Conservation (phyloP, 495 filamentous ascomycete genomes). For the Aspergillus asperescens region DNA sequence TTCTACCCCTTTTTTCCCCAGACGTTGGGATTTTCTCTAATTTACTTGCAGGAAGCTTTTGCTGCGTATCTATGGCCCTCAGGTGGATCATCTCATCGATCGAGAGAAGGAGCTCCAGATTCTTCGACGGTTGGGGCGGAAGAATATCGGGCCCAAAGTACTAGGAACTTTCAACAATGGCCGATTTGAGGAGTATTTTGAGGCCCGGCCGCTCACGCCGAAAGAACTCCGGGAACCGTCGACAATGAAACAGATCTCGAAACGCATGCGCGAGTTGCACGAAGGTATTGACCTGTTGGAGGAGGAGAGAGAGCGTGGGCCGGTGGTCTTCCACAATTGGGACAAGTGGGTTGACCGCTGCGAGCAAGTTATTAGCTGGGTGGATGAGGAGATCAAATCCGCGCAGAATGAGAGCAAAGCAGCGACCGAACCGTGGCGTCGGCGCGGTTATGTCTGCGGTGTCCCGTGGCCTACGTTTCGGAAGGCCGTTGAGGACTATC, state of each 20-base stretch:
- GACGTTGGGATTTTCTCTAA: conserved; percentile 9
- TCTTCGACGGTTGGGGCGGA: conserved; percentile 75
- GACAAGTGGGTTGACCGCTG: conserved; percentile 86
- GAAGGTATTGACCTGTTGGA: conserved; percentile 83
- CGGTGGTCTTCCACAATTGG: conserved; percentile 88
- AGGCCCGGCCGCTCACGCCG: conserved; percentile 71
- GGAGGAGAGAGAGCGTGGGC: conserved; percentile 69
- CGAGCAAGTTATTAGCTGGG: conserved; percentile 67
- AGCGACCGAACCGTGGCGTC: conserved; percentile 53
- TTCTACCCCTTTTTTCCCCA: neutral
- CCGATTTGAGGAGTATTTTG: conserved; percentile 91
- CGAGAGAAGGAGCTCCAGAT: conserved; percentile 84
- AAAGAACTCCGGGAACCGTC: conserved; percentile 73
- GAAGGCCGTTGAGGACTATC: conserved; percentile 69
- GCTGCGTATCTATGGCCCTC: conserved; percentile 88
- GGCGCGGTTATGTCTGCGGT: conserved; percentile 73
- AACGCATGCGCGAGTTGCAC: conserved; percentile 94
- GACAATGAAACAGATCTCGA: conserved; percentile 91
- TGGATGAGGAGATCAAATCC: conserved; percentile 63
- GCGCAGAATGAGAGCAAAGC: conserved; percentile 31
- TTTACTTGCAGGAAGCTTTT: conserved; percentile 63
- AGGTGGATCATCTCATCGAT: conserved; percentile 94
- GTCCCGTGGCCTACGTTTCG: conserved; percentile 79
- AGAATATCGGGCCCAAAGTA: conserved; percentile 90
- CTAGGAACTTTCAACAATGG: conserved; percentile 92